Evolutionary conservation across 306 rosid species (phyloP).

Genomic region (Prunus fruticosa): DNA sequence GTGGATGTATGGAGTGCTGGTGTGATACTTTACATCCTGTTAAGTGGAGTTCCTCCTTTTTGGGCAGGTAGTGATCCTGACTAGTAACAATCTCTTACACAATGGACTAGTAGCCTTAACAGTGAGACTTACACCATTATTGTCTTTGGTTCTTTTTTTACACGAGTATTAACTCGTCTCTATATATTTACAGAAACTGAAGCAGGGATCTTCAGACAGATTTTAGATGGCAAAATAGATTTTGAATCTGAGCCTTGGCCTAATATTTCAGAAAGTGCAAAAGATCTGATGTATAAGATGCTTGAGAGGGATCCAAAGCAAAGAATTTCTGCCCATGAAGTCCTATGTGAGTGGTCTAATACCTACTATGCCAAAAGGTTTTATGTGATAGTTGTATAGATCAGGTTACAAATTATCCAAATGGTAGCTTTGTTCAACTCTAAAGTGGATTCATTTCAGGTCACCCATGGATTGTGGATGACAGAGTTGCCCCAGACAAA

Average conservation of each 20-base stretch:
- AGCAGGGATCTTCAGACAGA: conserved; percentile 82
- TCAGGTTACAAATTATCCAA: conserved; percentile 1
- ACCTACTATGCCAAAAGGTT: not conserved
- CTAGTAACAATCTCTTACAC: conserved; percentile 7
- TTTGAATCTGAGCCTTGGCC: conserved; percentile 89
- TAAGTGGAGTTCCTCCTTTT: conserved; percentile 92
- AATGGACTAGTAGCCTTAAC: conserved; percentile 8
- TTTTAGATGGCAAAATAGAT: conserved; percentile 66
- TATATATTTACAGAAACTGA: conserved; percentile 59
- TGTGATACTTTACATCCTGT: conserved; percentile 79
- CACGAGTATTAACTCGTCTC: conserved; percentile 20
- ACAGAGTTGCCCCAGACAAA: conserved; percentile 79
- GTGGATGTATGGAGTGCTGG: conserved; percentile 97
- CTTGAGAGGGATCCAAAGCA: conserved; percentile 69
- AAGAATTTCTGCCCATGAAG: conserved; percentile 84
- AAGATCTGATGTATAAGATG: conserved; percentile 69
- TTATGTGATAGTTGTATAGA: conserved; percentile 2
- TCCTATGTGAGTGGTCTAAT: conserved; percentile 61
- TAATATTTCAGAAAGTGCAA: conserved; percentile 69
- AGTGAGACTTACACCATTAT: not conserved
- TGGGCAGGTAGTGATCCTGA: conserved; percentile 72
- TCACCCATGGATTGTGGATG: conserved; percentile 89
- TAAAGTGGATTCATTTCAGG: conserved; percentile 43
- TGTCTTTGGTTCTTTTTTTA: not conserved
- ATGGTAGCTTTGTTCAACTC: conserved; percentile 11